Conservation (phyloP, 176 grass and related monocot species). For the Avena eriantha region DNA sequence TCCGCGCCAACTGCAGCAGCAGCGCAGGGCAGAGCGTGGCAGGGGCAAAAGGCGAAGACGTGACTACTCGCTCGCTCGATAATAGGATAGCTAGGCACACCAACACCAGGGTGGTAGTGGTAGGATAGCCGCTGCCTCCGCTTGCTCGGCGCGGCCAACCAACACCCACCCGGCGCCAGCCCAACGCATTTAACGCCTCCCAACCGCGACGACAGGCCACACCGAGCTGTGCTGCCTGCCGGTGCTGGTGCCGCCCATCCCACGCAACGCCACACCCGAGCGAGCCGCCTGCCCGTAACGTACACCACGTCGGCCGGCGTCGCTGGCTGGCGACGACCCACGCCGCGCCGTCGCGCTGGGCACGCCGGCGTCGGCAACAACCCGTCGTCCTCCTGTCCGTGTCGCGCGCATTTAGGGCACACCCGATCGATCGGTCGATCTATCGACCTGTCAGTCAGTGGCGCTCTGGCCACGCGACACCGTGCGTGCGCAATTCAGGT, state of each 20-base stretch:
- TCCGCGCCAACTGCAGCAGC: conserved; percentile 44
- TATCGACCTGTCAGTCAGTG: background rate
- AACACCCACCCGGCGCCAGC: conserved; percentile 48
- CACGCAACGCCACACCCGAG: conserved; percentile 1
- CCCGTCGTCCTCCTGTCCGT: background rate
- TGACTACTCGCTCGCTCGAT: no score
- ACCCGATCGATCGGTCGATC: background rate
- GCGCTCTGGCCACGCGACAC: background rate
- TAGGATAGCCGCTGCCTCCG: no score
- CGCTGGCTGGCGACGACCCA: background rate
- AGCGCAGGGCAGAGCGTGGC: background rate
- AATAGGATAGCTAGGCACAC: no score
- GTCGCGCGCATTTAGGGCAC: conserved; percentile 27
- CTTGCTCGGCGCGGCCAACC: conserved; percentile 34
- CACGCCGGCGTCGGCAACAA: background rate
- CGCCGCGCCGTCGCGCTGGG: background rate
- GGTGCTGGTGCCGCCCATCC: background rate
- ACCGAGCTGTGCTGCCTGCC: background rate
- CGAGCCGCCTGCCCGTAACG: background rate
- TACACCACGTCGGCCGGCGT: background rate
- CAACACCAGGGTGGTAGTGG: no score
- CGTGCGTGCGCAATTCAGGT: background rate
- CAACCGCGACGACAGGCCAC: conserved; percentile 35
- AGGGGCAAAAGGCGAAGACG: background rate
- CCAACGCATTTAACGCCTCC: conserved; percentile 65